phyloP scores from a whole-genome alignment of 371 early-diverging fungal genomes.

The Mucor mucedo region DNA sequence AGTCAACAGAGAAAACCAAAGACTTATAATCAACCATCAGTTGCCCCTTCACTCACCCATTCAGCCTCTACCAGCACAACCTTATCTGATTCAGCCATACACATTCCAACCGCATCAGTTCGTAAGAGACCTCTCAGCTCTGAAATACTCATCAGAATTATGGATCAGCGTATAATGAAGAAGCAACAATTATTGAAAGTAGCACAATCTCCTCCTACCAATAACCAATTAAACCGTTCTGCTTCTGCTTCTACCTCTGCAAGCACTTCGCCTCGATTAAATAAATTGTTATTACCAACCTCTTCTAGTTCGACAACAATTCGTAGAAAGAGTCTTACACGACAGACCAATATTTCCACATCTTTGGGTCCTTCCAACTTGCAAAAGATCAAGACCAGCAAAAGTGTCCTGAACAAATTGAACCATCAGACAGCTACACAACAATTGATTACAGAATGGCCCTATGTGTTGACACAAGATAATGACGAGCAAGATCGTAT shows the following conservation, averaged over 20 bases:
- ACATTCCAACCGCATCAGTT: constrained; percentile 9
- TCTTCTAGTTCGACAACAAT: not conserved
- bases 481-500: constrained; percentile 51
- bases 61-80: constrained; percentile 12
- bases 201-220: not conserved
- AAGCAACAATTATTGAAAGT: constrained; percentile 8
- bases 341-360: not conserved
- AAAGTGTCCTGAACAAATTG: constrained; percentile 6
- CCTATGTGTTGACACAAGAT: constrained; percentile 39
- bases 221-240: not conserved
- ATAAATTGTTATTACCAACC: not conserved
- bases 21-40: constrained; percentile 14
- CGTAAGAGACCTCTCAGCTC: constrained; percentile 26
- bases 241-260: not conserved
- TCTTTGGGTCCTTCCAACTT: too few species aligned
- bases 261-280: not conserved
- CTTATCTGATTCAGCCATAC: constrained; percentile 16
- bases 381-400: not conserved
- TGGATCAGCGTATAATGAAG: constrained; percentile 27
- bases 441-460: constrained; percentile 20
- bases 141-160: constrained; percentile 26
- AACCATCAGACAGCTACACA: not conserved
- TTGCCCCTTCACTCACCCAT: constrained; percentile 5
- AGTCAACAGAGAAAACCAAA: constrained; percentile 15
- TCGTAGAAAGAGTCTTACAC: not conserved